Conservation (phyloP, 495 filamentous ascomycete species). For the Annulohypoxylon stygium region DNA sequence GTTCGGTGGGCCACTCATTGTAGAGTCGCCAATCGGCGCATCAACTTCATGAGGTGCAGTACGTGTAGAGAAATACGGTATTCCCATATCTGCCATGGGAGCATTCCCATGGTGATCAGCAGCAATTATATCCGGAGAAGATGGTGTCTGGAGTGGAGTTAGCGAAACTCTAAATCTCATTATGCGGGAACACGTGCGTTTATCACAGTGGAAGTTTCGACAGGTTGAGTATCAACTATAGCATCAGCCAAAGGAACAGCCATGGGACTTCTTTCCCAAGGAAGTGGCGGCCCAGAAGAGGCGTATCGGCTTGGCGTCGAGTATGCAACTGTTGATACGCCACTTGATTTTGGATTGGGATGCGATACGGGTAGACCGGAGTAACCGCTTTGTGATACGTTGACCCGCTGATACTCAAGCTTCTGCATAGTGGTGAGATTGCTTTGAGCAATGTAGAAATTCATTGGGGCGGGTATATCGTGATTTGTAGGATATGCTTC, state of each 20-base stretch:
- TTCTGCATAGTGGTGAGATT: conserved; percentile 53
- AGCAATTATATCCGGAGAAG: conserved; percentile 47
- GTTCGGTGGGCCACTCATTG: background rate
- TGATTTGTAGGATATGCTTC: conserved; percentile 15
- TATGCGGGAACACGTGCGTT: conserved; percentile 32
- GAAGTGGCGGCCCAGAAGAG: conserved; percentile 47
- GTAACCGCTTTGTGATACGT: conserved; percentile 37
- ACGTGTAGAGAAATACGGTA: conserved; percentile 5
- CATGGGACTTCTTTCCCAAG: conserved; percentile 39
- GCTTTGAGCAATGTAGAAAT: conserved; percentile 50
- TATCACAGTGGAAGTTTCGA: conserved; percentile 30
- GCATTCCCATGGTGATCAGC: conserved; percentile 30
- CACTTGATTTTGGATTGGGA: conserved; percentile 47
- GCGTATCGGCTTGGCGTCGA: conserved; percentile 48
- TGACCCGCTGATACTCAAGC: conserved; percentile 48
- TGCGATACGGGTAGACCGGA: conserved; percentile 26
- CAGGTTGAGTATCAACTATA: conserved; percentile 15
- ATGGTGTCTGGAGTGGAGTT: conserved; percentile 41
- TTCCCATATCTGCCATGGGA: background rate
- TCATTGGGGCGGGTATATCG: conserved; percentile 18
- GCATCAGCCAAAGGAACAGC: background rate
- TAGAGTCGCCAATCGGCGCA: background rate
- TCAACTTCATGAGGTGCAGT: conserved; percentile 8
- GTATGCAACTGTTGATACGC: conserved; percentile 47
- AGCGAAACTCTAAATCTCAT: background rate